phyloP scores from a whole-genome alignment of 768 basidiomycete genomes.

The Tylopilus balloui region DNA sequence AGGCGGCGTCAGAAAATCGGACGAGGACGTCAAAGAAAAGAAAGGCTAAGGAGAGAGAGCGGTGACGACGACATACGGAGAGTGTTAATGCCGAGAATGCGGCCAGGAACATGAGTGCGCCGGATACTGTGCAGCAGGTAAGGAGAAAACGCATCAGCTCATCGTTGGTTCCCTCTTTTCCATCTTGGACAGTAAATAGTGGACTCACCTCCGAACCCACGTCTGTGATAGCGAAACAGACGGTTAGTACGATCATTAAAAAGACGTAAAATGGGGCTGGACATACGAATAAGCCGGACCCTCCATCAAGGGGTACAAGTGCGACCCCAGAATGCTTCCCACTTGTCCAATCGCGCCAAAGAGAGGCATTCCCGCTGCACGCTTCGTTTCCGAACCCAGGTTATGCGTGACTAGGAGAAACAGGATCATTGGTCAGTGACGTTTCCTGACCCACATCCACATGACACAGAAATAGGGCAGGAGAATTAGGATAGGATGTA shows the following conservation, averaged over 20 bases:
- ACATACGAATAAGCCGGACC: constrained; percentile 38
- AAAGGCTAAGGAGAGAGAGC: background rate
- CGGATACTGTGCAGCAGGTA: constrained; percentile 9
- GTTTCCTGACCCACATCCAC: background rate
- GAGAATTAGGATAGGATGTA: background rate
- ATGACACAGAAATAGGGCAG: too few relatives aligned
- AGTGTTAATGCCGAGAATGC: constrained; percentile 18
- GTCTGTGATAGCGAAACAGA: background rate
- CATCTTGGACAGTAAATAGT: too few relatives aligned
- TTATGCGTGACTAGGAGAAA: constrained; percentile 36
- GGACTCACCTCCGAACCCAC: constrained; percentile 1
- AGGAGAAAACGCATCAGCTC: background rate
- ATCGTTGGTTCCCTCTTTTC: background rate
- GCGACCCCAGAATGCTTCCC: constrained; percentile 40
- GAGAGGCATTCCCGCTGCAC: constrained; percentile 39
- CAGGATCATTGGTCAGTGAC: background rate
- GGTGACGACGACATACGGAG: constrained; percentile 15
- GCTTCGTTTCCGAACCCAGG: constrained; percentile 43
- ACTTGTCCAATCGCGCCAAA: constrained; percentile 41
- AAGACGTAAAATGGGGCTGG: background rate
- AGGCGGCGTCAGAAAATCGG: background rate
- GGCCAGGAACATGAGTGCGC: constrained; percentile 24
- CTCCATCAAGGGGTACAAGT: constrained; percentile 39
- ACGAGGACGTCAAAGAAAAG: too few relatives aligned
- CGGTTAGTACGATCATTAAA: background rate